Percentiles rank a stretch among this genome's conserved stretches.
phyloP scores from a whole-genome alignment of 139 green algal genomes.

The Chlamydomonas sp. region DNA sequence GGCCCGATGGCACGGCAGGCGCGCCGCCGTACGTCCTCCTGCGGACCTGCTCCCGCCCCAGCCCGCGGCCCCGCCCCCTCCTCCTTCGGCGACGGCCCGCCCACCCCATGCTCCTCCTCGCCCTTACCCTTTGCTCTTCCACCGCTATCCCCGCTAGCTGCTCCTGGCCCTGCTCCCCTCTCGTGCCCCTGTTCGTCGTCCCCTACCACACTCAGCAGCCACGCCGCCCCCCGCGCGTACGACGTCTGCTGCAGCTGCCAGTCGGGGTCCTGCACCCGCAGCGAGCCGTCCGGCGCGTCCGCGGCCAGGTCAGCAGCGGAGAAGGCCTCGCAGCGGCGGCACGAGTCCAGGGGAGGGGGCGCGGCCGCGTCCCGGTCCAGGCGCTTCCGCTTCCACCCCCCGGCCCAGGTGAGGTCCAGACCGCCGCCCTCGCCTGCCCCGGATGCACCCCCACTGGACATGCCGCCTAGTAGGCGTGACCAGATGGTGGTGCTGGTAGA shows the following conservation, averaged over 20 bases:
- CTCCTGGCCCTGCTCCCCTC: neutral
- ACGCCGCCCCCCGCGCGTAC: neutral
- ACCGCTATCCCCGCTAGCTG: too few species aligned
- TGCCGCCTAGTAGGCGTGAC: too few species aligned
- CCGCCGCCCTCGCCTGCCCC: too few species aligned
- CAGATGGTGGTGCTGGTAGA: too few species aligned
- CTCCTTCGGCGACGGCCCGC: neutral
- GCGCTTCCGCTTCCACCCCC: too few species aligned
- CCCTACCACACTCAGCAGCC: too few species aligned
- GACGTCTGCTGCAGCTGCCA: neutral
- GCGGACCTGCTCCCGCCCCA: too few species aligned
- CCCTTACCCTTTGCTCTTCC: too few species aligned
- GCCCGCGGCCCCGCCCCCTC: neutral
- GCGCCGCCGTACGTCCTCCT: neutral
- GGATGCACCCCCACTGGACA: too few species aligned
- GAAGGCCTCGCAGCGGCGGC: conserved; percentile 24
- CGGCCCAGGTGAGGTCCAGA: too few species aligned
- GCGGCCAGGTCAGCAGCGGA: conserved; percentile 7
- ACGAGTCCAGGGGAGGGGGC: conserved; percentile 5
- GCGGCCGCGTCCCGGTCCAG: too few species aligned
- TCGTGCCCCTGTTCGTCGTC: neutral
- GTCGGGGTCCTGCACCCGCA: neutral
- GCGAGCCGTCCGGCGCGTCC: neutral
- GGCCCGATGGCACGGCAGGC: neutral
- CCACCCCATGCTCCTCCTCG: too few species aligned